A percentile compares a stretch with the other conserved stretches of the same genome.
Evolutionary conservation across 2,329 filamentous ascomycete species (phyloP).

Genomic region (Fusarium torulosum): DNA sequence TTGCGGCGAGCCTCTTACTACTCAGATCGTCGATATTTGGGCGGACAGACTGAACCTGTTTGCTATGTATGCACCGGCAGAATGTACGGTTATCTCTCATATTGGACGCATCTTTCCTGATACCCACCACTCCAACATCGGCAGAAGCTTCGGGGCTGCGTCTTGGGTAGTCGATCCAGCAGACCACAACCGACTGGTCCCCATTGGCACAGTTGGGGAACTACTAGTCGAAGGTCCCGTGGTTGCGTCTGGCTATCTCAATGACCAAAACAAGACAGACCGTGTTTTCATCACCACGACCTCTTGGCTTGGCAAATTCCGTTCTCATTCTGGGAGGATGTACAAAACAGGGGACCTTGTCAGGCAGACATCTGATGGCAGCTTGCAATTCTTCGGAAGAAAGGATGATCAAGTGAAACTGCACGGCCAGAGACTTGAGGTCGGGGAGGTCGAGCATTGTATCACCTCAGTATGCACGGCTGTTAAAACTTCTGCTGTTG

Average conservation of each 20-base stretch:
- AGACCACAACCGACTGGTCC: background rate
- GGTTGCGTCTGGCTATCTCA: background rate
- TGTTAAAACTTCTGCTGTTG: background rate
- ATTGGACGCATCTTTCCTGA: background rate
- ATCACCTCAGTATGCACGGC: background rate
- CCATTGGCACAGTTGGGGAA: slow-evolving; percentile 3
- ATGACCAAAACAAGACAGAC: background rate
- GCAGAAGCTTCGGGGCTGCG: background rate
- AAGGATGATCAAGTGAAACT: slow-evolving; percentile 14
- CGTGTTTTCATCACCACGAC: background rate
- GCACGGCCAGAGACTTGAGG: slow-evolving; percentile 11
- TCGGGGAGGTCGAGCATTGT: background rate
- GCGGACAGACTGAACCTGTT: background rate
- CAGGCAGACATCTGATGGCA: background rate
- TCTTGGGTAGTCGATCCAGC: slow-evolving; percentile 2
- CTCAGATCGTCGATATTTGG: slow-evolving; percentile 8
- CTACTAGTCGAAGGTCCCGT: background rate
- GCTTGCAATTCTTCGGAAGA: slow-evolving; percentile 1
- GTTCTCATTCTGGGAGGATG: background rate
- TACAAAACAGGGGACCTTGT: slow-evolving; percentile 11
- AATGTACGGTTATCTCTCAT: slow-evolving; percentile 8
- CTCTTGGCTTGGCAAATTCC: background rate
- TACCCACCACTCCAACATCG: background rate
- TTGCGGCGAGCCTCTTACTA: slow-evolving; percentile 1
- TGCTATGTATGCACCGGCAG: slow-evolving; percentile 7